Base-by-base conservation (phyloP, 305 asterid species). In the Stenogyne calaminthoides region DNA sequence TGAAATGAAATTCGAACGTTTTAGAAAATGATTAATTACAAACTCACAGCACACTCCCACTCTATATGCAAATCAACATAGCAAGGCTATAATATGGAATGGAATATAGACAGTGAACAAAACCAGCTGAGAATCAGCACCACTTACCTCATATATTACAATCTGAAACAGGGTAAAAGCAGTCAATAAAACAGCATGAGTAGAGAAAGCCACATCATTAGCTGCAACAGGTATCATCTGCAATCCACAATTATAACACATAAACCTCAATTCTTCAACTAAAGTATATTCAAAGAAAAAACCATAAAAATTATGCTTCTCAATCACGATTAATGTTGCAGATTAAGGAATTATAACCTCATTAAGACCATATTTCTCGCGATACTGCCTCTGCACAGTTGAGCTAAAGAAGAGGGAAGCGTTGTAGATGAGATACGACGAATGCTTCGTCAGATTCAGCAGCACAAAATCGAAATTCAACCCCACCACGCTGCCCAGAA, bases 151-250 rank as follows among this genome's bases (percentile, higher is more conserved):
- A 73, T 94, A 91, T 64, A 89, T 87, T 14, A 66, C 86, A 71
- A 94, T 86, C 85, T 94, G 99, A 62, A 82, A 83, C 85, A 91
- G 77, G 49, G 97, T 89, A 62, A 89, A 77, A 27, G 89, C 83
- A 77, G 97, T 89, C 80, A 94, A 77, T 56, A 90, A 80, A 82
- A 91, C 97, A 69, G 97, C 97, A 77, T 94, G 97, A 5, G 70
- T 64, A 29, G 97, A 94, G 91, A 94, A 94, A 76, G 97, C 97
- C 56, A 94, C 97, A 79, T 94, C 98, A 69, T 94, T 94, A 39
- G 93, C 89, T 76, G 98, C 98, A 71, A 94, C 98, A 19, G 97
- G 98, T 72, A 94, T 91, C 96, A 94, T 75, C 98, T 94, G 95
- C 81, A 81, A 58, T 39, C 58, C 74, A 44, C 65, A 77, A 66